These are phyloP conservation scores for Vachellia collinsii DNA, from an alignment of 306 rosid species.

Conservation along the genomic window DNA sequence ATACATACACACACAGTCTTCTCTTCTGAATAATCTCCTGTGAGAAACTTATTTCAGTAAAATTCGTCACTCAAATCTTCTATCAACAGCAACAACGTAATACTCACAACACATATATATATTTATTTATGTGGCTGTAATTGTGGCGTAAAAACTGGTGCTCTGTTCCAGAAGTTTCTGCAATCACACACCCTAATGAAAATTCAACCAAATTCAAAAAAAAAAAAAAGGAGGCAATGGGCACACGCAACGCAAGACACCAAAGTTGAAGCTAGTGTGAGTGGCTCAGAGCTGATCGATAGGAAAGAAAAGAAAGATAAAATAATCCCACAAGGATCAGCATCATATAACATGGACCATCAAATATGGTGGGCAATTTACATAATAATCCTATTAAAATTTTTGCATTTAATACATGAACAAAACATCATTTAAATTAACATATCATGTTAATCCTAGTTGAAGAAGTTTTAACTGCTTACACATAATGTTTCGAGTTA, in stretches of 20 bases:
- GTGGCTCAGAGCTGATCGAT: neutral
- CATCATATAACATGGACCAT: neutral
- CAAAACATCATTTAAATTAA: no score
- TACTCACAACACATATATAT: neutral
- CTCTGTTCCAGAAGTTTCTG: neutral
- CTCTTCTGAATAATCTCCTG: neutral
- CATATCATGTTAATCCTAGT: no score
- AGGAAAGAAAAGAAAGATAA: neutral
- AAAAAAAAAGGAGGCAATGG: neutral
- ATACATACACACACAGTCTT: neutral
- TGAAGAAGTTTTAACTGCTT: fast-evolving
- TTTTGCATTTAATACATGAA: neutral
- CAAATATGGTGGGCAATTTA: neutral
- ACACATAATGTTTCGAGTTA: no score
- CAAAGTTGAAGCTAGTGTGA: constrained; percentile 11
- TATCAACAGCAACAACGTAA: neutral
- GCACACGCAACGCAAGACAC: constrained; percentile 15
- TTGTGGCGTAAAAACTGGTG: neutral
- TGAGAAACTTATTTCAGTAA: neutral
- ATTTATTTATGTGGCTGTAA: neutral
- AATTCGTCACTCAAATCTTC: neutral
- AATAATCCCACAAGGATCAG: neutral
- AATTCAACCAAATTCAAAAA: neutral
- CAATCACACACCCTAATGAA: neutral
- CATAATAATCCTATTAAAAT: neutral